Conservation (phyloP, 768 basidiomycete species). For the Lyophyllum atratum region DNA sequence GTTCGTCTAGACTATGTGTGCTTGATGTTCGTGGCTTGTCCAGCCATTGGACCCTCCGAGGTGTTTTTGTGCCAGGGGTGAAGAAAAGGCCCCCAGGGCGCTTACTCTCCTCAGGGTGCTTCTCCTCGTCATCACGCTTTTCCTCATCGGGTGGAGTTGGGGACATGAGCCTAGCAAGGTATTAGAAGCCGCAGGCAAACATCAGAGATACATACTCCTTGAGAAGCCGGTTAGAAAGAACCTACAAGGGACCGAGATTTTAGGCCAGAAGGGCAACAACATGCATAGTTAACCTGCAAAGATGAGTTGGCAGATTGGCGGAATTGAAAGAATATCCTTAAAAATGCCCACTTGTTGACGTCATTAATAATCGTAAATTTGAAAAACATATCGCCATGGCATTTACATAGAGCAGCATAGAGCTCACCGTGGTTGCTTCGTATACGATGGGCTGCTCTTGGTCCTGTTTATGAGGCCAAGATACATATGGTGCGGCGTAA, state of each 20-base stretch:
- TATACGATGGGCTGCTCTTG: too few species aligned
- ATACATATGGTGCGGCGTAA: too few species aligned
- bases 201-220: neutral
- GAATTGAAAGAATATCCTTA: neutral
- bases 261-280: neutral
- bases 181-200: neutral
- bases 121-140: conserved; percentile 8
- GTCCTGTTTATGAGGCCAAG: too few species aligned
- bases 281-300: neutral
- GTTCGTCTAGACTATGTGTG: conserved; percentile 53
- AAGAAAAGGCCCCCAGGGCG: conserved; percentile 7
- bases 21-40: conserved; percentile 23
- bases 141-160: conserved; percentile 1
- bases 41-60: conserved; percentile 57
- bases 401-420: too few species aligned
- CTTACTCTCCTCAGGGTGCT: conserved; percentile 7
- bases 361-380: neutral
- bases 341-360: neutral
- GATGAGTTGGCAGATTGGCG: neutral
- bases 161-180: neutral
- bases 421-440: too few species aligned
- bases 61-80: conserved; percentile 41
- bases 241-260: neutral
- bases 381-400: too few species aligned
- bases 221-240: neutral